These are phyloP conservation scores for Meyerozyma sp. DNA, from an alignment of 1,139 yeast species.

Conservation along the genomic window DNA sequence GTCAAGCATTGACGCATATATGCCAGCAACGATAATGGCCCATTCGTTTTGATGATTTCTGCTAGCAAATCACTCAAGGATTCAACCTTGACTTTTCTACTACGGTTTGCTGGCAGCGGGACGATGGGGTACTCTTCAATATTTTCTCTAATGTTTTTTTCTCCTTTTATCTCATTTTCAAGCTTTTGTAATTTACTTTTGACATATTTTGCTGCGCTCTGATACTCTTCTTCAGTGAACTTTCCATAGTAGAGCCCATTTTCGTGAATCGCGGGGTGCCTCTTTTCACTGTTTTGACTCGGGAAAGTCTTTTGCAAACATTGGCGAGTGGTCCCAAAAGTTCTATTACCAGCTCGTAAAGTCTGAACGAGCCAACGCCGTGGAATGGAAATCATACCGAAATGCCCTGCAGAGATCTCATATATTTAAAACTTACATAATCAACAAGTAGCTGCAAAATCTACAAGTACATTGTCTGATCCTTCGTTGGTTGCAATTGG, in stretches of 20 bases:
- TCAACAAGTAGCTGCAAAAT: too few species aligned
- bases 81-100: conserved; percentile 14
- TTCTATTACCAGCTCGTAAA: neutral
- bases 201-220: conserved; percentile 32
- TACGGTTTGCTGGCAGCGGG: conserved; percentile 17
- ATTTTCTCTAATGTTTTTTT: conserved; percentile 30
- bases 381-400: neutral
- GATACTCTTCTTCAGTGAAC: conserved; percentile 38
- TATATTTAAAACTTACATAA: too few species aligned
- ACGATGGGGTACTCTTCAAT: conserved; percentile 32
- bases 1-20: conserved; percentile 82
- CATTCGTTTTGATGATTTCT: conserved; percentile 61
- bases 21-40: conserved; percentile 69
- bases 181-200: conserved; percentile 28
- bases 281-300: neutral
- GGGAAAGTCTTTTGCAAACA: neutral
- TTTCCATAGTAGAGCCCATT: conserved; percentile 27
- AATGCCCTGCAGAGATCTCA: neutral
- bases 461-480: too few species aligned
- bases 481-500: too few species aligned
- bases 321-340: neutral
- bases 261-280: conserved; percentile 14
- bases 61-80: conserved; percentile 38
- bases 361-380: neutral
- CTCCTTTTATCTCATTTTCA: conserved; percentile 38